These are phyloP conservation scores for Cicer pinnatifidum DNA, from an alignment of 306 rosid genomes.

Conservation along the genomic window DNA sequence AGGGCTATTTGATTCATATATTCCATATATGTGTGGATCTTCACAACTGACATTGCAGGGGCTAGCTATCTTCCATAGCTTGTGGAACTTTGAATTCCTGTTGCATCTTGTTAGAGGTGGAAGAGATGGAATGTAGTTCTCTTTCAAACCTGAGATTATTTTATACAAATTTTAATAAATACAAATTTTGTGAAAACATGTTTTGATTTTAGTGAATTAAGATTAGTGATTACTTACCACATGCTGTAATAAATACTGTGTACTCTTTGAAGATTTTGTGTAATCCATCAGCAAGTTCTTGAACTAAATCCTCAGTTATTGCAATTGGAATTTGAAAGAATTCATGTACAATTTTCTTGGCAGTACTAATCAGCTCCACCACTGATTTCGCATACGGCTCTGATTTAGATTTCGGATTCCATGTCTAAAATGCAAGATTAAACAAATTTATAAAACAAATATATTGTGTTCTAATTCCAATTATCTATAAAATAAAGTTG, in stretches of 20 bases:
- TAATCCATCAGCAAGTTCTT: constrained; percentile 68
- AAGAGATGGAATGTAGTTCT: constrained; percentile 76
- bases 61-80: constrained; percentile 77
- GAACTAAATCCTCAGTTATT: constrained; percentile 71
- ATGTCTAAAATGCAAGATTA: constrained; percentile 58
- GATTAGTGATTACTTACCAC: constrained; percentile 53
- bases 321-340: constrained; percentile 74
- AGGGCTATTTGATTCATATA: constrained; percentile 59
- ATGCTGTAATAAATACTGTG: constrained; percentile 69
- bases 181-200: background rate
- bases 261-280: constrained; percentile 64
- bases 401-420: constrained; percentile 94
- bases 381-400: constrained; percentile 82
- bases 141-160: constrained; percentile 63
- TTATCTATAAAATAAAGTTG: background rate
- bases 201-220: background rate
- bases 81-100: constrained; percentile 66
- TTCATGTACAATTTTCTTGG: constrained; percentile 67
- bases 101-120: constrained; percentile 91
- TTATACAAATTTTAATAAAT: too few species aligned
- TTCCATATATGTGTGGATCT: constrained; percentile 54
- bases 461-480: constrained; percentile 4
- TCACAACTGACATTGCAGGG: constrained; percentile 69
- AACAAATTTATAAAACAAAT: background rate
- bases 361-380: constrained; percentile 65